Conservation (phyloP, 352 stramenopile genomes). For the Globisporangium cylindrosporum region DNA sequence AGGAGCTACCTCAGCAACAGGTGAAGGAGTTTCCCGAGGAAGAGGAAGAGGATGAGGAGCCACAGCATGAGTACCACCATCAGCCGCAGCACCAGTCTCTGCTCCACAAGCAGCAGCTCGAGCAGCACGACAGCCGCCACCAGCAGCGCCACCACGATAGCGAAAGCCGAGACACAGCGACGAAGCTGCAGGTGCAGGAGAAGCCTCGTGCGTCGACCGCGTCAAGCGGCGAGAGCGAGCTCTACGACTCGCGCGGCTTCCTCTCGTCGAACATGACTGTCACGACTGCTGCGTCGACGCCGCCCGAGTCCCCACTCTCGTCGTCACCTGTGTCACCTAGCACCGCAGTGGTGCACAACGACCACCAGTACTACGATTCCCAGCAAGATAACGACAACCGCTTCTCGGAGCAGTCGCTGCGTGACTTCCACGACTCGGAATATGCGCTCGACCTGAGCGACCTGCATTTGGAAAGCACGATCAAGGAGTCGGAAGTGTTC, state of each 20-base stretch:
- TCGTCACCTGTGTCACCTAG: slow-evolving; percentile 45
- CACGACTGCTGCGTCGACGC: slow-evolving; percentile 15
- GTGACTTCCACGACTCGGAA: slow-evolving; percentile 60
- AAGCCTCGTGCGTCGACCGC: slow-evolving; percentile 14
- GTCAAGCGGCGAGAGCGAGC: slow-evolving; percentile 25
- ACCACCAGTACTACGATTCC: slow-evolving; percentile 26
- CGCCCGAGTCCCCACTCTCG: slow-evolving; percentile 22
- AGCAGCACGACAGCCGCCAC: slow-evolving; percentile 25
- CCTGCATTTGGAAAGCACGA: slow-evolving; percentile 5
- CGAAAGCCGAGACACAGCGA: neutral
- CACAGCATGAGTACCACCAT: neutral
- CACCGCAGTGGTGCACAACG: slow-evolving; percentile 23
- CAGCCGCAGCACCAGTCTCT: slow-evolving; percentile 4
- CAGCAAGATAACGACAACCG: slow-evolving; percentile 7
- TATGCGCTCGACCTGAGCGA: slow-evolving; percentile 47
- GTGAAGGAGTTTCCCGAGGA: neutral
- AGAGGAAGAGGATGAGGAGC: neutral
- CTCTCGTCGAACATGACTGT: slow-evolving; percentile 20
- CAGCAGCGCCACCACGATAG: neutral
- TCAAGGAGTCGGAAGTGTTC: slow-evolving; percentile 6
- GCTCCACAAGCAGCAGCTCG: slow-evolving; percentile 29
- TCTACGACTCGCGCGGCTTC: slow-evolving; percentile 37
- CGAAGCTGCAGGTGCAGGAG: slow-evolving; percentile 1
- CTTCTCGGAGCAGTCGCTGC: slow-evolving; percentile 11
- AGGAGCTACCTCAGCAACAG: neutral